These are phyloP conservation scores for Nakazawaea ishiwadae DNA, from an alignment of 805 yeast genomes.

Conservation along the genomic window DNA sequence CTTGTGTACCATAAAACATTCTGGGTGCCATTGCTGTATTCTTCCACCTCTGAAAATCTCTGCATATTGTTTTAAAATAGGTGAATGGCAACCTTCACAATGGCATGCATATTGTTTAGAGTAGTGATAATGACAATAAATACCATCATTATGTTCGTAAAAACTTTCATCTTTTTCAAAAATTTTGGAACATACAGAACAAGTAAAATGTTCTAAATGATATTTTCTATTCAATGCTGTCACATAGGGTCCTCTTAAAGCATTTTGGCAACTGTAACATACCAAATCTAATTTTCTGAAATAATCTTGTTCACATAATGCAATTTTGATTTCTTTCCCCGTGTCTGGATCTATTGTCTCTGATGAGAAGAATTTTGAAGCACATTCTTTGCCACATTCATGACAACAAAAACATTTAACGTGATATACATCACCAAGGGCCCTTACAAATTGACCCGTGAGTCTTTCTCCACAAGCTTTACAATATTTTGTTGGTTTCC, in stretches of 20 bases:
- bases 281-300: slow-evolving; percentile 79
- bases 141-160: slow-evolving; percentile 76
- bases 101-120: slow-evolving; percentile 79
- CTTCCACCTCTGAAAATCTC: slow-evolving; percentile 88
- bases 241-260: slow-evolving; percentile 87
- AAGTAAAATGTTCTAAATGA: slow-evolving; percentile 93
- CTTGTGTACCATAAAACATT: slow-evolving; percentile 95
- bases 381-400: slow-evolving; percentile 79
- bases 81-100: slow-evolving; percentile 90
- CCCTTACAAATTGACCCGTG: slow-evolving; percentile 79
- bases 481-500: slow-evolving; percentile 36
- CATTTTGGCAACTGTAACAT: slow-evolving; percentile 82
- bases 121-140: slow-evolving; percentile 91
- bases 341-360: slow-evolving; percentile 33
- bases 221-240: slow-evolving; percentile 90
- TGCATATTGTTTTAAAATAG: slow-evolving; percentile 91
- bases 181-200: slow-evolving; percentile 78
- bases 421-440: slow-evolving; percentile 75
- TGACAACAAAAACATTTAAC: slow-evolving; percentile 83
- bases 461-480: slow-evolving; percentile 48
- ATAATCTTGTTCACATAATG: slow-evolving; percentile 89
- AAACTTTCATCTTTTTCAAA: slow-evolving; percentile 91
- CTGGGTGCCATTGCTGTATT: slow-evolving; percentile 98
- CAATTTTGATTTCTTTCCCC: slow-evolving; percentile 37
- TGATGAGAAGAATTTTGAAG: slow-evolving; percentile 84